Evolutionary conservation across 2,329 filamentous ascomycete genomes (phyloP).

Genomic region (Aureobasidium sp.): DNA sequence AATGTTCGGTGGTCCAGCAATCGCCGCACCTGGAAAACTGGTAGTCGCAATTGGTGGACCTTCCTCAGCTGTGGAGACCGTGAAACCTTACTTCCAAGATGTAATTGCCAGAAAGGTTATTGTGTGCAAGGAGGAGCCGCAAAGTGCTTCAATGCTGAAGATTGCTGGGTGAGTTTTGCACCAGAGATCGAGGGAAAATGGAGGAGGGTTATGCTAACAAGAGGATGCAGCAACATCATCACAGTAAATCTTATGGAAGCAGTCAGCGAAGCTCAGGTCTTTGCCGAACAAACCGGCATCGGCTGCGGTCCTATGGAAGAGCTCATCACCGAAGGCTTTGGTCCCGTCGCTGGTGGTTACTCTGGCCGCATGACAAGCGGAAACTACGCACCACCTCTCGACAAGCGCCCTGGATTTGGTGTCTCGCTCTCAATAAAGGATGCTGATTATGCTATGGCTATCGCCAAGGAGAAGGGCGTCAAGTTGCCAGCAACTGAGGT

Average conservation of each 20-base stretch:
- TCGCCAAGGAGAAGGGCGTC: constrained; percentile 11
- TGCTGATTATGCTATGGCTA: constrained; percentile 16
- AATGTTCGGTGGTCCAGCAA: constrained; percentile 38
- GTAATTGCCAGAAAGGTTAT: constrained; percentile 39
- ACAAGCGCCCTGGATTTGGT: constrained; percentile 18
- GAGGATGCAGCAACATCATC: constrained; percentile 32
- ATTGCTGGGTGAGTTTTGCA: constrained; percentile 28
- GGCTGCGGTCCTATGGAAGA: constrained; percentile 36
- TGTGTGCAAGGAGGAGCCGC: constrained; percentile 38
- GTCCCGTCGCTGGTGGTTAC: constrained; percentile 36
- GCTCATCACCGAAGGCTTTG: constrained; percentile 38
- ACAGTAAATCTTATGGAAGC: constrained; percentile 40
- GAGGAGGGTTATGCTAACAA: neutral
- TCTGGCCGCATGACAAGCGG: constrained; percentile 38
- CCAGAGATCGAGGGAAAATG: neutral
- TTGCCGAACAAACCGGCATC: constrained; percentile 40
- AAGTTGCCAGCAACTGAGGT: constrained; percentile 16
- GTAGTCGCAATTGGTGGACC: constrained; percentile 39
- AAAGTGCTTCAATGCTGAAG: constrained; percentile 37
- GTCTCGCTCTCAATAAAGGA: constrained; percentile 18
- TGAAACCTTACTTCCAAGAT: constrained; percentile 37
- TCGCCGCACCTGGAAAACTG: constrained; percentile 40
- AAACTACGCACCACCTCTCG: constrained; percentile 34
- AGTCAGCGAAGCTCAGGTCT: constrained; percentile 40
- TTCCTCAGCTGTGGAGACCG: constrained; percentile 16